Conservation (phyloP, 768 basidiomycete species). For the Amanita exitialis region DNA sequence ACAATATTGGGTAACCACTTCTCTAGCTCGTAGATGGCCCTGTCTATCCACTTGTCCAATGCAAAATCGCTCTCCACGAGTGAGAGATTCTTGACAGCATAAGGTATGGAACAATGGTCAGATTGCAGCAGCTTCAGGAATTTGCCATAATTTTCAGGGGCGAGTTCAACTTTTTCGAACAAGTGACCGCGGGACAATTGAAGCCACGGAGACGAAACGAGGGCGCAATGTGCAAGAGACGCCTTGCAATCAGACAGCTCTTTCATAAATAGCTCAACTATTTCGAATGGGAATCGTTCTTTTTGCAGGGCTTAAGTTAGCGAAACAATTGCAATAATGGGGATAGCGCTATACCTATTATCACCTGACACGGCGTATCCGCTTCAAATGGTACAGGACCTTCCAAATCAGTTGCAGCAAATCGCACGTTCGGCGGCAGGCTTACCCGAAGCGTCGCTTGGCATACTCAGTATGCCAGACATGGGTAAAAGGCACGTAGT, state of each 20-base stretch:
- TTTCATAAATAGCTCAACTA: not conserved
- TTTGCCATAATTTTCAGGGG: not conserved
- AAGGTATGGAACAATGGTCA: not conserved
- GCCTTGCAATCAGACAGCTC: not conserved
- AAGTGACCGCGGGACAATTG: not conserved
- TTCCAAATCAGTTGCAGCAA: not conserved
- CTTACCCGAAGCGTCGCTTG: not conserved
- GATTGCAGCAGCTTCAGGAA: not conserved
- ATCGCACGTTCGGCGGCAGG: not conserved
- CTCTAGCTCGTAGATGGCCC: not conserved
- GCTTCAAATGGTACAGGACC: not conserved
- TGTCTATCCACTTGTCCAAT: not conserved
- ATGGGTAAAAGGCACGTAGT: not conserved
- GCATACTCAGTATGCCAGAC: not conserved
- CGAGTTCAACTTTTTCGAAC: not conserved
- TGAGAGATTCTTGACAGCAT: not conserved
- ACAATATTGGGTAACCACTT: not conserved
- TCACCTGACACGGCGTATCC: not conserved
- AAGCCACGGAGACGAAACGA: not conserved
- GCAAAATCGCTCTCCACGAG: not conserved
- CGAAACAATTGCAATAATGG: not conserved
- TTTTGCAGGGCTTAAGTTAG: not conserved
- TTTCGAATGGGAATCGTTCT: not conserved
- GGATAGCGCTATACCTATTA: not conserved
- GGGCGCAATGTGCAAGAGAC: not conserved